Evolutionary conservation across 2,329 filamentous ascomycete genomes (phyloP).

Genomic region (Tympanopsis confertula): DNA sequence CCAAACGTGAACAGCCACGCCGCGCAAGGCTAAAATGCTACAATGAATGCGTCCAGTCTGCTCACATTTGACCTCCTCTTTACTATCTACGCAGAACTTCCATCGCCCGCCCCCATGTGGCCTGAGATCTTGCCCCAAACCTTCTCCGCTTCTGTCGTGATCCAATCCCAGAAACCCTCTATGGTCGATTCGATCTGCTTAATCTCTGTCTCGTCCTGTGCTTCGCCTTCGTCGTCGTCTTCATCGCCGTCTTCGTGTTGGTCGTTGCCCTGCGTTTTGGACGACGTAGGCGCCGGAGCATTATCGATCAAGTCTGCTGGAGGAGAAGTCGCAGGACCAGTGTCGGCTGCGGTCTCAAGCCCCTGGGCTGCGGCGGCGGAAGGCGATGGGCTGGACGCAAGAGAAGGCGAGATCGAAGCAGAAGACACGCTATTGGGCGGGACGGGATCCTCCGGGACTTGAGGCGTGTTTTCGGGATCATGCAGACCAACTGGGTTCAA

Average conservation of each 20-base stretch:
- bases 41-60: too few species aligned
- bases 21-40: too few species aligned
- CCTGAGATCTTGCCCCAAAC: constrained; percentile 31
- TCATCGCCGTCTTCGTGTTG: constrained; percentile 6
- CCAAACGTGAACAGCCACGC: too few species aligned
- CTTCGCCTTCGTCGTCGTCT: constrained; percentile 5
- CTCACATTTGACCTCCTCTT: too few species aligned
- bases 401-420: not conserved
- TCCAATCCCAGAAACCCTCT: constrained; percentile 36
- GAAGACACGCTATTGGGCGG: constrained; percentile 12
- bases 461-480: constrained; percentile 30
- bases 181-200: constrained; percentile 14
- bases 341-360: constrained; percentile 6
- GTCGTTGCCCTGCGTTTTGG: not conserved
- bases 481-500: constrained; percentile 54
- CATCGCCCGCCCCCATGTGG: not conserved
- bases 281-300: not conserved
- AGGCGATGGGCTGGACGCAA: constrained; percentile 1
- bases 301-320: constrained; percentile 5
- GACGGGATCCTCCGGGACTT: constrained; percentile 41
- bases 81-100: too few species aligned
- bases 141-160: constrained; percentile 32
- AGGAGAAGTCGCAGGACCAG: constrained; percentile 4
- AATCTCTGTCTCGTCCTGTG: constrained; percentile 13
- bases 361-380: constrained; percentile 2